phyloP scores from a whole-genome alignment of 495 filamentous ascomycete genomes.

The Entonaema liquescens region DNA sequence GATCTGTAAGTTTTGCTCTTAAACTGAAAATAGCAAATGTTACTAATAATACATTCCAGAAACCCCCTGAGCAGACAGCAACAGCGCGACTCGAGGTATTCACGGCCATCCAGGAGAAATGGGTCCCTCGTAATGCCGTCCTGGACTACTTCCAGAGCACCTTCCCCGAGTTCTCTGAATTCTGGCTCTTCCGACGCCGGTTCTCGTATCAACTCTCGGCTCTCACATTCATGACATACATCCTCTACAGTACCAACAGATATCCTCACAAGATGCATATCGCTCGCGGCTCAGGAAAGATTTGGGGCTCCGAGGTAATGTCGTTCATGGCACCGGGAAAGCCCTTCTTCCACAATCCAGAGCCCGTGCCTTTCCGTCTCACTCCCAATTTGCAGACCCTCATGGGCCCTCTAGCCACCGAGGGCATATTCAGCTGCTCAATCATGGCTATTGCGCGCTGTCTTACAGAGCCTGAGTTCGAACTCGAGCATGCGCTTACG shows the following conservation, averaged over 20 bases:
- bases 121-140: conserved; percentile 80
- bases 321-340: conserved; percentile 80
- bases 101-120: conserved; percentile 88
- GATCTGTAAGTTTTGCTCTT: conserved; percentile 57
- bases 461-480: conserved; percentile 88
- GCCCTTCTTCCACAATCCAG: conserved; percentile 91
- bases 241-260: conserved; percentile 92
- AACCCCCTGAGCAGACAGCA: conserved; percentile 70
- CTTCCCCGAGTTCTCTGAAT: conserved; percentile 89
- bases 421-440: conserved; percentile 90
- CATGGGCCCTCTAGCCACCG: conserved; percentile 93
- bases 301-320: conserved; percentile 96
- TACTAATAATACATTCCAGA: conserved; percentile 53
- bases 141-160: conserved; percentile 90
- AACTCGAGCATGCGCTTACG: conserved; percentile 90
- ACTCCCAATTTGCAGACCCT: conserved; percentile 95
- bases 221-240: conserved; percentile 97
- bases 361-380: conserved; percentile 95
- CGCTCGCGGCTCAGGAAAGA: conserved; percentile 85
- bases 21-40: neutral
- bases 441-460: conserved; percentile 96
- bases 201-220: conserved; percentile 97
- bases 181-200: conserved; percentile 97
- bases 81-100: conserved; percentile 83
- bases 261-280: conserved; percentile 96